A percentile compares a stretch with the other conserved stretches of the same genome.
phyloP scores from a whole-genome alignment of 345 rosid species.

The Ceriops zippeliana region DNA sequence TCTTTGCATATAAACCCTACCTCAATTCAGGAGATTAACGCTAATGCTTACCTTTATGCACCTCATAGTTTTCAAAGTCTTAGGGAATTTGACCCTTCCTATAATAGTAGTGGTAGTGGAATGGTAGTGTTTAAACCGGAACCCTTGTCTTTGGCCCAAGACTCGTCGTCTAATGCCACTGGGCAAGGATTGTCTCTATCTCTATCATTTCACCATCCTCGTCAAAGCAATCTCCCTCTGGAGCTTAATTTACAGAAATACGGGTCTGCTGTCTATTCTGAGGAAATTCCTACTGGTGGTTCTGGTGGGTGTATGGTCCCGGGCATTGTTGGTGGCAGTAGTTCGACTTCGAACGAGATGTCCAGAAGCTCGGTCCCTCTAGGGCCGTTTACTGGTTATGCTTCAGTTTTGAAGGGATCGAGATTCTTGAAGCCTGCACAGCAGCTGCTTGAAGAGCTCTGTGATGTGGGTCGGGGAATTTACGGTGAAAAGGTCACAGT shows the following conservation, averaged over 20 bases:
- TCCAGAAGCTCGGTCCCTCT: conserved; percentile 59
- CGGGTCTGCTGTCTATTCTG: conserved; percentile 28
- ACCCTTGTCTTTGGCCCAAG: conserved; percentile 24
- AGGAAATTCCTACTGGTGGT: conserved; percentile 14
- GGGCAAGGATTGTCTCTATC: conserved; percentile 60
- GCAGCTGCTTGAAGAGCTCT: conserved; percentile 72
- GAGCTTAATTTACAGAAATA: conserved; percentile 48
- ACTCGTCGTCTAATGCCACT: conserved; percentile 11
- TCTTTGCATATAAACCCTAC: conserved; percentile 43
- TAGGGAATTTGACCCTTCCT: conserved; percentile 42
- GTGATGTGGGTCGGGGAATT: conserved; percentile 58
- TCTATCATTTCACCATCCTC: conserved; percentile 53
- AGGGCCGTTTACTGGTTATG: conserved; percentile 79
- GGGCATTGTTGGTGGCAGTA: conserved; percentile 29
- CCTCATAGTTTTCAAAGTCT: conserved; percentile 45
- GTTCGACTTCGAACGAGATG: conserved; percentile 38
- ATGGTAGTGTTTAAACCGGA: conserved; percentile 54
- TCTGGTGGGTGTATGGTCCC: conserved; percentile 35
- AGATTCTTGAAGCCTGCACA: conserved; percentile 89
- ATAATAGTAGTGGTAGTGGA: conserved; percentile 36
- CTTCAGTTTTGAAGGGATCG: conserved; percentile 74
- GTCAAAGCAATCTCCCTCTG: conserved; percentile 39
- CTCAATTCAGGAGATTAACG: conserved; percentile 39
- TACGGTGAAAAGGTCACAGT: conserved; percentile 42
- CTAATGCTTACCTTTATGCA: conserved; percentile 47